Evolutionary conservation across 352 stramenopile genomes (phyloP), one percentile per base, ranked within the genome.

Genomic region (Pythium phragmiticola): DNA sequence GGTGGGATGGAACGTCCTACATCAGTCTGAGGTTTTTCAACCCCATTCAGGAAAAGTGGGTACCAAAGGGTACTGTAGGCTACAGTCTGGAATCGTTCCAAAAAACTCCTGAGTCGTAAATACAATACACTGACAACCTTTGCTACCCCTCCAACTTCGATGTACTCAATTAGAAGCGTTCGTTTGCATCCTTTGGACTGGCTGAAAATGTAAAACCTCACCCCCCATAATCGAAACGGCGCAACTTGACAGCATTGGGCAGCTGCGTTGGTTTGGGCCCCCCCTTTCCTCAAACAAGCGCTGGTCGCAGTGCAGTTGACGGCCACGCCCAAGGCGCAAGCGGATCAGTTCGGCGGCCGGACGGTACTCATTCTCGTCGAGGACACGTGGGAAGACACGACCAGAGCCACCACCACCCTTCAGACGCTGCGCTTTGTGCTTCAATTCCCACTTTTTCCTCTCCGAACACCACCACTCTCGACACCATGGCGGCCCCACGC

Each of bases 241-340:
- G 60, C 60, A 66, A 66, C 60, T 50, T 66, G 60, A 66, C 60
- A 66, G 60, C 50, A 55, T 17, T 36, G 26, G n/a, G 60, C 60
- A 66, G 60, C 60, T 66, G 60, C 54, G 54, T 7, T 42, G 30
- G 46, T 34, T 5, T 16, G 21, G 26, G 26, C 47, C 49, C 23
- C 46, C 57, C 47, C 57, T 34, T 46, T 57, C 42, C 42, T n/a
- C 49, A 48, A 48, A 65, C 58, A 65, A 65, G 58, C 58, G 49
- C 58, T 48, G 58, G 58, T 65, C 57, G 26, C 26, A 30, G 26
- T 5, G 39, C 58, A 65, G 58, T 65, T 65, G 58, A 65, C 58
- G 34, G 58, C 37, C 33, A 51, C 26, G 41, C 41, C 26, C 13
- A 9, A 17, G 46, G 34, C 30, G 43, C 43, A 16, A 19, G 11